These are phyloP conservation scores for Elsinoe batatas DNA, from an alignment of 2,329 filamentous ascomycete species.

Conservation along the genomic window DNA sequence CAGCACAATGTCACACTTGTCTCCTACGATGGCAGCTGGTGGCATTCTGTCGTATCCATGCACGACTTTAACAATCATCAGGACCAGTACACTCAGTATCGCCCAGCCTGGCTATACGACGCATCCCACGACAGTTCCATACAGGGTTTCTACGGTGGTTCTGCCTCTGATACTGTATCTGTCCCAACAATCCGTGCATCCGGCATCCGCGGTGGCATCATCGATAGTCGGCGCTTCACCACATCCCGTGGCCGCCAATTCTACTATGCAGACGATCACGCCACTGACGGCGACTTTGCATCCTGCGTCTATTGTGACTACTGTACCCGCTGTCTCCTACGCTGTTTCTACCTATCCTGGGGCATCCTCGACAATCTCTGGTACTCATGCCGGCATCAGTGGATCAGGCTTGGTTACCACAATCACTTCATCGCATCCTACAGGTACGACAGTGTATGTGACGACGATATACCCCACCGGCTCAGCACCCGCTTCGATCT, in stretches of 20 bases:
- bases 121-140: neutral
- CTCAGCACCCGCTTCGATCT: neutral
- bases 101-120: neutral
- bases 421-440: neutral
- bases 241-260: neutral
- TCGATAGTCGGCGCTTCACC: too few relatives aligned
- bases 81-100: slow-evolving; percentile 4
- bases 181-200: neutral
- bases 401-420: neutral
- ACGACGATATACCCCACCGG: neutral
- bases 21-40: neutral
- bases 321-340: neutral
- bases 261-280: neutral
- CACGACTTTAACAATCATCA: neutral
- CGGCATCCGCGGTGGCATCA: neutral
- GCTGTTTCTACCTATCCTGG: neutral
- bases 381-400: neutral
- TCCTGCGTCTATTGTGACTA: neutral
- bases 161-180: slow-evolving; percentile 1
- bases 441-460: neutral
- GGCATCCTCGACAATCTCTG: too few relatives aligned
- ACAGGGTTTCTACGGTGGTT: slow-evolving; percentile 1
- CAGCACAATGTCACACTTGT: slow-evolving; percentile 1
- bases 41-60: neutral
- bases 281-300: neutral